A percentile compares a stretch with the other conserved stretches of the same genome.
Conservation (phyloP, 345 rosid genomes). For the Trapa bicornis region DNA sequence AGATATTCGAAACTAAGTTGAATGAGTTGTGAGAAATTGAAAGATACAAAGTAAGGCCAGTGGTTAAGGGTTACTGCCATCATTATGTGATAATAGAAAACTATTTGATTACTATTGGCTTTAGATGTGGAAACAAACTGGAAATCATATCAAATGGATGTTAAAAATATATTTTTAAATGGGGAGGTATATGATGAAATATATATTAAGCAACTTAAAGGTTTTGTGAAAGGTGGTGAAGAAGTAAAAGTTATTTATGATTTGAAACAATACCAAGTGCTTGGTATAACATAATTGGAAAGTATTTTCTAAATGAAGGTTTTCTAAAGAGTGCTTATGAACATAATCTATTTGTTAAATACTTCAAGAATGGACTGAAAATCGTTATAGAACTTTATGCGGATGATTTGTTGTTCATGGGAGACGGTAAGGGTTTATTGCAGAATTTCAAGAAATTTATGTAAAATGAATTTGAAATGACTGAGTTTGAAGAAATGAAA, state of each 20-base stretch:
- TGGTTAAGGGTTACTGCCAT: slow-evolving; percentile 8
- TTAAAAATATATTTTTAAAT: slow-evolving; percentile 5
- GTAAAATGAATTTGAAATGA: not conserved
- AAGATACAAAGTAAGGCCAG: slow-evolving; percentile 1
- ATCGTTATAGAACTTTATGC: not conserved
- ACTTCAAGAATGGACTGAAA: no score
- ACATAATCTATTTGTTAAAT: not conserved
- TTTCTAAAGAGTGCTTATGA: not conserved
- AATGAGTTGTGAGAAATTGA: not conserved
- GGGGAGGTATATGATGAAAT: slow-evolving; percentile 1
- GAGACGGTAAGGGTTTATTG: not conserved
- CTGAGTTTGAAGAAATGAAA: not conserved
- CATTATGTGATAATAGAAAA: not conserved
- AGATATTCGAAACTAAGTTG: not conserved
- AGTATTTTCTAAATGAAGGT: not conserved
- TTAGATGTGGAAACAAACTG: not conserved
- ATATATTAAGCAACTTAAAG: slow-evolving; percentile 5
- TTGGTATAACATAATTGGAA: not conserved
- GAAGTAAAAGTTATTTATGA: slow-evolving; percentile 6
- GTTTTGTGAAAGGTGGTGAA: not conserved
- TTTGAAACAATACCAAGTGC: slow-evolving; percentile 4
- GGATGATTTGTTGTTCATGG: not conserved
- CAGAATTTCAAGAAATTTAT: not conserved
- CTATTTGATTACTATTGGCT: not conserved
- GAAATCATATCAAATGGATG: slow-evolving; percentile 2